Percentiles rank a stretch among this genome's conserved stretches.
These are phyloP conservation scores for Ulota crispa DNA, from an alignment of 225 moss, liverwort and hornwort genomes.

Conservation along the genomic window DNA sequence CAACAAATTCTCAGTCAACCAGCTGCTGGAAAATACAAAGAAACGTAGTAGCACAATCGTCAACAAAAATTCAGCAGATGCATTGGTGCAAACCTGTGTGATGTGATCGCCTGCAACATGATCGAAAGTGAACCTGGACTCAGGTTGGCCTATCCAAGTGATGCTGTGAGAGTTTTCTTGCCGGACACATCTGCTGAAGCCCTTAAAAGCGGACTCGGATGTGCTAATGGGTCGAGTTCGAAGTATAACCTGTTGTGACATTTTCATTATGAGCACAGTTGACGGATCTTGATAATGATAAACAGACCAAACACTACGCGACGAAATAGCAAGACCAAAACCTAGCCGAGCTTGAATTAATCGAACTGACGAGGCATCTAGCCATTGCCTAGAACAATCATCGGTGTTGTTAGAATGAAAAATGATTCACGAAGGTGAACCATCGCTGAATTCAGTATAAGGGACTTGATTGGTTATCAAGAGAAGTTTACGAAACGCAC, in stretches of 20 bases:
- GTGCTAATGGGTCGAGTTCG: slow-evolving; percentile 84
- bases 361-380: background rate
- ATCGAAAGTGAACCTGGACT: slow-evolving; percentile 97
- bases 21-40: background rate
- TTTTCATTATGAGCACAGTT: slow-evolving; percentile 19
- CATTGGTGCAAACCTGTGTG: slow-evolving; percentile 62
- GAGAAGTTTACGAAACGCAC: background rate
- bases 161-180: slow-evolving; percentile 88
- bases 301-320: background rate
- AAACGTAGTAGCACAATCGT: background rate
- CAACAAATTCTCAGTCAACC: slow-evolving; percentile 16
- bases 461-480: background rate
- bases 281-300: background rate
- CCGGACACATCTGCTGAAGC: slow-evolving; percentile 69
- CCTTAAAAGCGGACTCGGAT: slow-evolving; percentile 70
- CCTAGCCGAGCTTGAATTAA: background rate
- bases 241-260: slow-evolving; percentile 77
- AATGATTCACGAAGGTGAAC: background rate
- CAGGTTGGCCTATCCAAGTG: slow-evolving; percentile 90
- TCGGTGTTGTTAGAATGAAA: background rate
- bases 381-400: background rate
- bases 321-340: background rate
- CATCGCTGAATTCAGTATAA: background rate
- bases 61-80: background rate
- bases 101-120: slow-evolving; percentile 91